Conservation (phyloP, 768 basidiomycete genomes). For the Gloeostereum incarnatum region DNA sequence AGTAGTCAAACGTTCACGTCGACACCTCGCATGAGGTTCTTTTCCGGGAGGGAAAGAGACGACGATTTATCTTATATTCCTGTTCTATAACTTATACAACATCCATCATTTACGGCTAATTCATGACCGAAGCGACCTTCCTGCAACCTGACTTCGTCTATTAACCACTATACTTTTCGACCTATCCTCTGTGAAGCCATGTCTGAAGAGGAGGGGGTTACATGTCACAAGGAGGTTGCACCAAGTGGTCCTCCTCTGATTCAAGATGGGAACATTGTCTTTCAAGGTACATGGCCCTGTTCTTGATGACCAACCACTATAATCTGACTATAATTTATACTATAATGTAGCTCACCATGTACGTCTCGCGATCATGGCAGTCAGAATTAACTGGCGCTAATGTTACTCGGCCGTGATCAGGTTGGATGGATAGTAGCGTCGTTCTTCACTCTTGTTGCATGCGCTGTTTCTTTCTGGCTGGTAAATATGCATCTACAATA, state of each 20-base stretch:
- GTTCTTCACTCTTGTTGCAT: constrained; percentile 47
- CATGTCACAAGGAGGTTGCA: constrained; percentile 31
- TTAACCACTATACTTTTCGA: no score
- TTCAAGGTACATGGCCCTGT: constrained; percentile 39
- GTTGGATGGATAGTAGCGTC: constrained; percentile 65
- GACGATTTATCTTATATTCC: no score
- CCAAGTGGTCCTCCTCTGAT: constrained; percentile 44
- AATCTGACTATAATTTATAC: constrained; percentile 1
- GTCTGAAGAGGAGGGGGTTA: no score
- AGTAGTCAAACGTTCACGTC: no score
- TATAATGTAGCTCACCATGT: constrained; percentile 45
- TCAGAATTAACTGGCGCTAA: neutral
- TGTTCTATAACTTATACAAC: no score
- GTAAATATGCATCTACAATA: constrained; percentile 62
- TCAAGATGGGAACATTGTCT: constrained; percentile 48
- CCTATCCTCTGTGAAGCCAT: no score
- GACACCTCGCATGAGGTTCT: no score
- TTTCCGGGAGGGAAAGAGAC: no score
- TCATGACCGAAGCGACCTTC: no score
- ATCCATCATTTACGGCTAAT: no score
- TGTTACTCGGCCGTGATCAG: constrained; percentile 19
- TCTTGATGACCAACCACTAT: neutral
- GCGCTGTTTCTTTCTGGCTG: constrained; percentile 60
- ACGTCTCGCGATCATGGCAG: constrained; percentile 9
- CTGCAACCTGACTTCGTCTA: no score